Percentiles rank a stretch among this genome's conserved stretches.
phyloP scores from a whole-genome alignment of 768 basidiomycete genomes.

The Daedaleopsis nitida region DNA sequence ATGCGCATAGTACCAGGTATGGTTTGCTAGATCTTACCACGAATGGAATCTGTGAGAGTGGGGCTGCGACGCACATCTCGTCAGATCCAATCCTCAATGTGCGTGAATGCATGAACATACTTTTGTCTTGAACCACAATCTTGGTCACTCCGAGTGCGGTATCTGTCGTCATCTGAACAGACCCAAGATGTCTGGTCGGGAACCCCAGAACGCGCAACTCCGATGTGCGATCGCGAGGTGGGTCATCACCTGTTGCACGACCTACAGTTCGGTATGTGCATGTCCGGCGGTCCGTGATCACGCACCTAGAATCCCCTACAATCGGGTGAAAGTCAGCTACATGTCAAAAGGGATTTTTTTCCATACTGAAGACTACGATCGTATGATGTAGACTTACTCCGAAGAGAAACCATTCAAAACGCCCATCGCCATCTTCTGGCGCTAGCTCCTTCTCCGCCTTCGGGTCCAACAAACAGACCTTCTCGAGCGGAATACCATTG shows the following conservation, averaged over 20 bases:
- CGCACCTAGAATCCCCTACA: slow-evolving; percentile 63
- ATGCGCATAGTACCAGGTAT: neutral
- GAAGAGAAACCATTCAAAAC: slow-evolving; percentile 89
- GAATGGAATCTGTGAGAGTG: slow-evolving; percentile 72
- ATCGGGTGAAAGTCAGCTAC: neutral
- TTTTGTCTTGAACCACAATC: slow-evolving; percentile 71
- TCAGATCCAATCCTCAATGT: neutral
- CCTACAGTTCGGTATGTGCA: slow-evolving; percentile 14
- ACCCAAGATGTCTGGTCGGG: slow-evolving; percentile 80
- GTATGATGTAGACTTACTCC: slow-evolving; percentile 49
- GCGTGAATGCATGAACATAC: slow-evolving; percentile 35
- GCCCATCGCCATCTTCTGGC: slow-evolving; percentile 75
- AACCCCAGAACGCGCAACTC: slow-evolving; percentile 88
- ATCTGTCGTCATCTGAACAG: slow-evolving; percentile 98
- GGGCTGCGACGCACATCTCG: slow-evolving; percentile 37
- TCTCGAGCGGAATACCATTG: slow-evolving; percentile 45
- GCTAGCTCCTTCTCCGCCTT: slow-evolving; percentile 69
- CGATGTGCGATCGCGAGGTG: slow-evolving; percentile 89
- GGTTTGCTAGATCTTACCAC: slow-evolving; percentile 47
- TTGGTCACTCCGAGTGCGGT: slow-evolving; percentile 94
- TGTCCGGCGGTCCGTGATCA: neutral
- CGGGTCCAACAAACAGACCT: slow-evolving; percentile 93
- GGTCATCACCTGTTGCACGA: slow-evolving; percentile 75
- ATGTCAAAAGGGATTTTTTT: too few species aligned
- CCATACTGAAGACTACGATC: too few species aligned